These are phyloP conservation scores for Thelonectria rubi DNA, from an alignment of 2,329 filamentous ascomycete genomes.

Conservation along the genomic window DNA sequence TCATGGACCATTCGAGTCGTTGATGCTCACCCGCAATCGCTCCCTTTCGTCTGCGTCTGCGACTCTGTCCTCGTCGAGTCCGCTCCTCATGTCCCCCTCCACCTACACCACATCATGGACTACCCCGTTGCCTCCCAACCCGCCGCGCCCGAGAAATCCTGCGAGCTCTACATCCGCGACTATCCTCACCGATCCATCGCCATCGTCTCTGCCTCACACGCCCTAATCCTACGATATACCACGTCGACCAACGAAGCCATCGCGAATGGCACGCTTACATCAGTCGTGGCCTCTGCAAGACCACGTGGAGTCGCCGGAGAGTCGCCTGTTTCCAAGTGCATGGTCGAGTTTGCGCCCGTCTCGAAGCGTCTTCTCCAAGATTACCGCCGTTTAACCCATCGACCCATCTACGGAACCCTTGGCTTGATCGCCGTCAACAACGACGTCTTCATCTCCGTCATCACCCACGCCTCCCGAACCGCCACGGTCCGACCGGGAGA, in stretches of 20 bases:
- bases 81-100: conserved; percentile 22
- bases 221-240: conserved; percentile 85
- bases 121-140: conserved; percentile 55
- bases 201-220: conserved; percentile 80
- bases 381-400: conserved; percentile 78
- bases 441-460: conserved; percentile 91
- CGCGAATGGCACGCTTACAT: conserved; percentile 66
- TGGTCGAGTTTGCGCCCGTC: conserved; percentile 83
- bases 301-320: conserved; percentile 54
- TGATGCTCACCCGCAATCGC: conserved; percentile 27
- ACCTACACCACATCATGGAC: conserved; percentile 55
- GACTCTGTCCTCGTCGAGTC: conserved; percentile 13
- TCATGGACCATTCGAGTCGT: conserved; percentile 33
- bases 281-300: conserved; percentile 58
- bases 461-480: conserved; percentile 80
- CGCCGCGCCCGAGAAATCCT: conserved; percentile 66
- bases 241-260: conserved; percentile 68
- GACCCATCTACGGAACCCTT: conserved; percentile 84
- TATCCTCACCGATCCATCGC: conserved; percentile 88
- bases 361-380: conserved; percentile 74
- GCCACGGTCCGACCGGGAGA: conserved; percentile 87
- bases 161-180: conserved; percentile 86
- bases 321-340: conserved; percentile 70
- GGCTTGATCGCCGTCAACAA: conserved; percentile 84
- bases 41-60: conserved; percentile 12